Evolutionary conservation across 768 basidiomycete species (phyloP).

Genomic region (Tephrocybe sp.): DNA sequence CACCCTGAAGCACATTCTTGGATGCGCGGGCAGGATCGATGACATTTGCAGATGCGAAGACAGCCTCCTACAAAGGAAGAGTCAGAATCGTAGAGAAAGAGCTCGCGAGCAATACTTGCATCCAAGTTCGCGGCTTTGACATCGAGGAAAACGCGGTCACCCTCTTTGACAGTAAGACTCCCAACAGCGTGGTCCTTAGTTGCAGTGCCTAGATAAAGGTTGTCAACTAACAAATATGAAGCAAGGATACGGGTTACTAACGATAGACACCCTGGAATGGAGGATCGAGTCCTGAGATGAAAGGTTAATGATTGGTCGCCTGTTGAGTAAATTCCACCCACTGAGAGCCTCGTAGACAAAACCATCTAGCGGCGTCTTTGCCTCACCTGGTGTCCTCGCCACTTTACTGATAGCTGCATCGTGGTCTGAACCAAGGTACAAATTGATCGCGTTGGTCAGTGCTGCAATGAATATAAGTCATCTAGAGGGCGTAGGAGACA

Average conservation of each 20-base stretch:
- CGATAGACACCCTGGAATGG: constrained; percentile 71
- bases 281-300: constrained; percentile 61
- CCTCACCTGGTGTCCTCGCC: constrained; percentile 27
- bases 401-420: constrained; percentile 35
- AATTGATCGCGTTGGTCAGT: constrained; percentile 64
- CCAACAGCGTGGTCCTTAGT: constrained; percentile 45
- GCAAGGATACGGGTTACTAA: constrained; percentile 26
- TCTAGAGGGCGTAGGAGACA: not conserved
- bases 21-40: constrained; percentile 47
- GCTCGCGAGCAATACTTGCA: constrained; percentile 56
- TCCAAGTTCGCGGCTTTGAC: constrained; percentile 54
- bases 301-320: constrained; percentile 8
- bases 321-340: constrained; percentile 29
- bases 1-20: constrained; percentile 46
- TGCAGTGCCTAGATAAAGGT: constrained; percentile 40
- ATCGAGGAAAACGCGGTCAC: constrained; percentile 62
- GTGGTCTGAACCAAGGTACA: constrained; percentile 56
- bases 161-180: constrained; percentile 41
- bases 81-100: not conserved
- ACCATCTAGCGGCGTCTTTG: constrained; percentile 44
- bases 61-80: constrained; percentile 36
- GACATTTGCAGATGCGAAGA: constrained; percentile 47
- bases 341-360: constrained; percentile 70
- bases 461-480: constrained; percentile 36
- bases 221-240: no score